These are phyloP conservation scores for Syncephalis fuscata DNA, from an alignment of 371 early-diverging fungal species.

Conservation along the genomic window DNA sequence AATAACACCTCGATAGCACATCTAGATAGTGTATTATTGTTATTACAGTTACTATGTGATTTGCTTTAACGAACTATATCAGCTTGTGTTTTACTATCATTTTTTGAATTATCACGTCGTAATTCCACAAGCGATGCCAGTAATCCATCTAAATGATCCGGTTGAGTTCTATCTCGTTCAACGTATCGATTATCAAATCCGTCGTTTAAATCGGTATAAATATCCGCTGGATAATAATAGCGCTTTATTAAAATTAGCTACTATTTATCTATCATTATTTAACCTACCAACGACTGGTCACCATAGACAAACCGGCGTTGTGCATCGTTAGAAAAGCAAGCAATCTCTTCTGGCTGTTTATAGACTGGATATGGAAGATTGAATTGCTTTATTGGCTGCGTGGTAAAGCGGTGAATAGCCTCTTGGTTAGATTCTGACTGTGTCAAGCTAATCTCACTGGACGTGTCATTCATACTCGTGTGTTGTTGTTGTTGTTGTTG, in stretches of 20 bases:
- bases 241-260: slow-evolving; percentile 12
- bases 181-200: slow-evolving; percentile 37
- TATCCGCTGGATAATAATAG: slow-evolving; percentile 46
- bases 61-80: slow-evolving; percentile 22
- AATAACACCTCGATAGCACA: slow-evolving; percentile 69
- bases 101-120: slow-evolving; percentile 7
- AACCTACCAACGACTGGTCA: slow-evolving; percentile 23
- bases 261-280: not conserved
- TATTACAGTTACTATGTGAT: too few relatives aligned
- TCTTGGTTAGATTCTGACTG: too few relatives aligned
- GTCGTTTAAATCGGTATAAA: slow-evolving; percentile 29
- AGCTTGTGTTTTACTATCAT: slow-evolving; percentile 6
- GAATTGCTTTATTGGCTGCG: slow-evolving; percentile 26
- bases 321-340: slow-evolving; percentile 55
- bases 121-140: slow-evolving; percentile 35
- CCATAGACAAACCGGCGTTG: slow-evolving; percentile 46
- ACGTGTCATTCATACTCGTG: too few relatives aligned
- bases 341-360: slow-evolving; percentile 59
- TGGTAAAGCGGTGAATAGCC: slow-evolving; percentile 7
- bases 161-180: slow-evolving; percentile 28
- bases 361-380: slow-evolving; percentile 29
- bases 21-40: slow-evolving; percentile 1
- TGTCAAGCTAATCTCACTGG: too few relatives aligned
- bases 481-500: too few relatives aligned
- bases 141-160: slow-evolving; percentile 71